phyloP scores from a whole-genome alignment of 352 stramenopile species.

The Globisporangium polare region DNA sequence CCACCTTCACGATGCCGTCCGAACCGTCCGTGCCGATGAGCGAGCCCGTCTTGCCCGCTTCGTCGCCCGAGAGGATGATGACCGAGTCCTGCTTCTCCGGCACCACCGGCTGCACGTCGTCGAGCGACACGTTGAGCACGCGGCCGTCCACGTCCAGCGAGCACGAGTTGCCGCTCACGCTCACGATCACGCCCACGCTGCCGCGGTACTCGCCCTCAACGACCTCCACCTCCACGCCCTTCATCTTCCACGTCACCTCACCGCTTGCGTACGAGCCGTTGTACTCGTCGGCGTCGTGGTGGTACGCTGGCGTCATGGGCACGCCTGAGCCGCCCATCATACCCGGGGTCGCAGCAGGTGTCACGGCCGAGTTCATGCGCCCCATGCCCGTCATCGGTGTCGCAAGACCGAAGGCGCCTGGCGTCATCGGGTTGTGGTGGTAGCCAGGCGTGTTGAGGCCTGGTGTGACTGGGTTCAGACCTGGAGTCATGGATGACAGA shows the following conservation, averaged over 20 bases:
- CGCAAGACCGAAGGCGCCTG: slow-evolving; percentile 68
- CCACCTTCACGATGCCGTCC: slow-evolving; percentile 88
- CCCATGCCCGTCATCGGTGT: slow-evolving; percentile 55
- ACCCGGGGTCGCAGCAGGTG: slow-evolving; percentile 65
- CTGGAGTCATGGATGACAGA: slow-evolving; percentile 73
- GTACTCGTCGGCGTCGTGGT: slow-evolving; percentile 44
- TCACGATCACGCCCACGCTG: slow-evolving; percentile 74
- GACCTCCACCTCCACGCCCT: slow-evolving; percentile 82
- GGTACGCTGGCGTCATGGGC: slow-evolving; percentile 77
- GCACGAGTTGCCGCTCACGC: slow-evolving; percentile 63
- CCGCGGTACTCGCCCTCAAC: slow-evolving; percentile 57
- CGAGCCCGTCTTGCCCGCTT: slow-evolving; percentile 79
- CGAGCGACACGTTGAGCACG: slow-evolving; percentile 58
- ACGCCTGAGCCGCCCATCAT: slow-evolving; percentile 63
- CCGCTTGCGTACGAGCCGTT: slow-evolving; percentile 31
- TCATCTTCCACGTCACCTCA: slow-evolving; percentile 88
- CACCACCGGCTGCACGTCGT: slow-evolving; percentile 68
- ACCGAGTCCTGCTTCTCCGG: slow-evolving; percentile 87
- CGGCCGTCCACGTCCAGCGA: slow-evolving; percentile 79
- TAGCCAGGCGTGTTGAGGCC: slow-evolving; percentile 81
- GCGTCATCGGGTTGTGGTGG: slow-evolving; percentile 86
- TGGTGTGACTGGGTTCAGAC: slow-evolving; percentile 77
- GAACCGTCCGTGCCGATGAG: slow-evolving; percentile 84
- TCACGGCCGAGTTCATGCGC: slow-evolving; percentile 62
- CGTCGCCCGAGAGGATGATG: slow-evolving; percentile 82